phyloP scores from a whole-genome alignment of 495 filamentous ascomycete species.

The Penicillium bovifimosum region DNA sequence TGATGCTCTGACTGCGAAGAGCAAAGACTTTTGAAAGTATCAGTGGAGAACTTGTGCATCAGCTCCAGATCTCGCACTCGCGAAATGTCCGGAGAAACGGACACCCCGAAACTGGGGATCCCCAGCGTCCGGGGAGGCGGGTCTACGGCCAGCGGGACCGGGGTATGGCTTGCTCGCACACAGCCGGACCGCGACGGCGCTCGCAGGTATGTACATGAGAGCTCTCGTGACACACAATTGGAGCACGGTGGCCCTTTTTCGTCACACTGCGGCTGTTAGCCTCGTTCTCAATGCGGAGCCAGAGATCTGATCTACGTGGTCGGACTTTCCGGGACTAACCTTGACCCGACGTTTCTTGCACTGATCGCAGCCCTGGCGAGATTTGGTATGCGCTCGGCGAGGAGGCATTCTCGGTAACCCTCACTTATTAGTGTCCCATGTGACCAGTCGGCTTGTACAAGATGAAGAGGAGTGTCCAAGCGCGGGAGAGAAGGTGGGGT shows the following conservation, averaged over 20 bases:
- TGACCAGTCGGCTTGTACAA: neutral
- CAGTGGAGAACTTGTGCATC: conserved; percentile 41
- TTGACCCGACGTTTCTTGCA: conserved; percentile 55
- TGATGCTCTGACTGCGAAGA: conserved; percentile 23
- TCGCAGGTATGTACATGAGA: conserved; percentile 36
- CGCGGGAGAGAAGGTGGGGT: neutral
- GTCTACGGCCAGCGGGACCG: conserved; percentile 1
- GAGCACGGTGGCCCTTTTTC: conserved; percentile 42
- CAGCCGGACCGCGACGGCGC: conserved; percentile 16
- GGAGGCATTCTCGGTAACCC: conserved; percentile 25
- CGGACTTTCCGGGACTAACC: conserved; percentile 23
- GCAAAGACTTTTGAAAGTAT: conserved; percentile 34
- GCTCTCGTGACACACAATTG: conserved; percentile 38
- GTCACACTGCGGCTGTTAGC: conserved; percentile 34
- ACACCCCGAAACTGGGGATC: conserved; percentile 17
- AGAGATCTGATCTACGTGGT: neutral
- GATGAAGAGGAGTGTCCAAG: conserved; percentile 6
- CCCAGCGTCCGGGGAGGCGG: conserved; percentile 11
- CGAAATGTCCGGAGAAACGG: conserved; percentile 17
- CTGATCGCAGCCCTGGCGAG: conserved; percentile 51
- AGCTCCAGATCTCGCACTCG: conserved; percentile 33
- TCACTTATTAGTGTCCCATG: neutral
- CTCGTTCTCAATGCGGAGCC: neutral
- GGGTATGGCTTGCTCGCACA: conserved; percentile 2
- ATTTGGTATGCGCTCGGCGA: conserved; percentile 50